These are phyloP conservation scores for Penicillium samsonianum DNA, from an alignment of 495 filamentous ascomycete genomes.

Conservation along the genomic window DNA sequence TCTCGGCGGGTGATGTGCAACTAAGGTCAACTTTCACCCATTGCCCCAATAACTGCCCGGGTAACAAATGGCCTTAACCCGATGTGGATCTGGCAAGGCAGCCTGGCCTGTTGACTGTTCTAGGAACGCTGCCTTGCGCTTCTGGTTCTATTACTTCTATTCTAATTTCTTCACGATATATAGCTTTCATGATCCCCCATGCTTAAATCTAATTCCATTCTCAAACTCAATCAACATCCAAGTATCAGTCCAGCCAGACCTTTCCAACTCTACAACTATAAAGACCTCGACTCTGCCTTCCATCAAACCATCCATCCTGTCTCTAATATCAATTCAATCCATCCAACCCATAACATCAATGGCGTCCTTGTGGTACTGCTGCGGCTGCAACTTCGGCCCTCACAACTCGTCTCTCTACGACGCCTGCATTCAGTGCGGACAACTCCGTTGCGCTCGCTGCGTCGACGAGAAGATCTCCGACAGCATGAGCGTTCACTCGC, in stretches of 20 bases:
- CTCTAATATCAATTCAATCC: not conserved
- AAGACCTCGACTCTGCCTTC: not conserved
- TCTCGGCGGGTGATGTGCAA: slow-evolving; percentile 12
- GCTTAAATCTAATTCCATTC: slow-evolving; percentile 13
- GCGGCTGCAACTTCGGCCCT: slow-evolving; percentile 35
- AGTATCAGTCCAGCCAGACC: slow-evolving; percentile 3
- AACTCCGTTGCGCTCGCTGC: slow-evolving; percentile 25
- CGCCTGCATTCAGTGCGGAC: slow-evolving; percentile 30
- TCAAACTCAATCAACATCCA: slow-evolving; percentile 16
- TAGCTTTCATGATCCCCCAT: slow-evolving; percentile 7
- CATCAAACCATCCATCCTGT: not conserved
- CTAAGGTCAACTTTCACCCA: not conserved
- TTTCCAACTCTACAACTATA: slow-evolving; percentile 3
- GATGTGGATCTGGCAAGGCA: slow-evolving; percentile 18
- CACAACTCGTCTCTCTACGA: slow-evolving; percentile 28
- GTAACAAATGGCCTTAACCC: slow-evolving; percentile 13
- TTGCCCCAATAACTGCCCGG: slow-evolving; percentile 17
- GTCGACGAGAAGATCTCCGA: slow-evolving; percentile 16
- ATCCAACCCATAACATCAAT: slow-evolving; percentile 17
- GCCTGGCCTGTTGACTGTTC: slow-evolving; percentile 15
- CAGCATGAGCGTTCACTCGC: slow-evolving; percentile 3
- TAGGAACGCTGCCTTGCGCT: slow-evolving; percentile 18
- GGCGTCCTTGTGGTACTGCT: slow-evolving; percentile 39
- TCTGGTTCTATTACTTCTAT: not conserved
- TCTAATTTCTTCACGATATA: not conserved